Conservation (phyloP, 2,329 filamentous ascomycete species). For the Fusarium begoniae region DNA sequence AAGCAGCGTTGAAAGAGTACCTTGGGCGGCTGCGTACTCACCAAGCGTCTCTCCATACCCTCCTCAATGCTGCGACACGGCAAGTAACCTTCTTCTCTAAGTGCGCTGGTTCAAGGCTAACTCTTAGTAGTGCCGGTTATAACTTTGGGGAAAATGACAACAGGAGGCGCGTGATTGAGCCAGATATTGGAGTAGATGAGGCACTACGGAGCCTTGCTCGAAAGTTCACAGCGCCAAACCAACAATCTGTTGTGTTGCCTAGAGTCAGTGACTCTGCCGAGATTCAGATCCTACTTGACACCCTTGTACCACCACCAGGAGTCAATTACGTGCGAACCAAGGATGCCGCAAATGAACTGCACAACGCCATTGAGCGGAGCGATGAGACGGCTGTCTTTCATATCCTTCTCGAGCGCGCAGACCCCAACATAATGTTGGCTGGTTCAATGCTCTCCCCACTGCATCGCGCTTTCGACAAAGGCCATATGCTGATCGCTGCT, state of each 20-base stretch:
- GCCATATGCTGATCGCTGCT: conserved; percentile 41
- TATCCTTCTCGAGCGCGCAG: conserved; percentile 36
- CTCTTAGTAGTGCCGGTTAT: conserved; percentile 25
- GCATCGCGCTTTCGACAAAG: conserved; percentile 41
- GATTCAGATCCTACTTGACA: conserved; percentile 42
- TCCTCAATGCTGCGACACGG: conserved; percentile 42
- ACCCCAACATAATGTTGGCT: conserved; percentile 40
- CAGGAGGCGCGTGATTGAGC: conserved; percentile 42
- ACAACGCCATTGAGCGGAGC: conserved; percentile 37
- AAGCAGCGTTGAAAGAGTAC: conserved; percentile 35
- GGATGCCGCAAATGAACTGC: conserved; percentile 36
- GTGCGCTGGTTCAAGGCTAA: conserved; percentile 6
- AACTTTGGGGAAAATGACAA: conserved; percentile 35
- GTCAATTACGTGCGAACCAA: conserved; percentile 33
- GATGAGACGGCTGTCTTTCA: conserved; percentile 42
- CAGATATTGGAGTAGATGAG: conserved; percentile 39
- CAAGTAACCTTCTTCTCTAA: background rate
- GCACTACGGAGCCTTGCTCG: conserved; percentile 38
- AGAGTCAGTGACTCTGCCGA: conserved; percentile 43
- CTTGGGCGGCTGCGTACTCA: conserved; percentile 39
- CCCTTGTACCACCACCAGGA: conserved; percentile 38
- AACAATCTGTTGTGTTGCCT: conserved; percentile 35
- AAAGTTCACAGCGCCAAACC: conserved; percentile 38
- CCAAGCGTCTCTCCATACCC: conserved; percentile 41
- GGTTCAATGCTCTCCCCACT: conserved; percentile 42